Evolutionary conservation across 2,329 filamentous ascomycete species (phyloP), one percentile per base, ranked within the genome.

Genomic region (Xylaria hypoxylon): DNA sequence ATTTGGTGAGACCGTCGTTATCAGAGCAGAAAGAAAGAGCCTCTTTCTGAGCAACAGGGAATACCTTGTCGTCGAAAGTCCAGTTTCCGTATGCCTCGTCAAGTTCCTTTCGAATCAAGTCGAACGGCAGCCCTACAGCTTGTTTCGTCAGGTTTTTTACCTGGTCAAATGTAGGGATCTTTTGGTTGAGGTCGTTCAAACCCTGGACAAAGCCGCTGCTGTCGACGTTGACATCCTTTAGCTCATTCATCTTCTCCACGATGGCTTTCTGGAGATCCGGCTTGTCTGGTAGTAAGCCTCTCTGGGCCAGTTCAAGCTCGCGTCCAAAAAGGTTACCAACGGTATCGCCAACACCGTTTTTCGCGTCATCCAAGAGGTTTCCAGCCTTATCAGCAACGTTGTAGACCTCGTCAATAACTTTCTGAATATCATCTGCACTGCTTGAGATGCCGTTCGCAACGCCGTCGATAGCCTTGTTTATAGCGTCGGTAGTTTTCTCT

Each of bases 1-100:
- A 98, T 70, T 89, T 84, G 75, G 90, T 89, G 79, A 99, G 91
- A 35, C 87, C 89, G 70, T 92, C 86, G 80, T 96, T 93, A 76
- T 93, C 89, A 47, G 93, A 93, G 82, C 96, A 99, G 81, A 99
- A 98, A 0, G 86, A 90, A 59, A 99, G 84, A 42, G 89, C 82
- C 78, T 96, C 86, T 81, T 97, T 97, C 72, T 90, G 82, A 1
- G 96, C 94, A 2, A 97, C 86, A 0, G 94, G 93, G 73, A 99
- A 95, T 10, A 91, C 80, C 13, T 87, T 87, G 17, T 89, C 85
- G 76, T 97, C 89, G 77, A 98, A 97, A 35, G 84, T 85, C 83
- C 94, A 98, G 68, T 83, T 86, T 56, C 88, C 86, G 74, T 96
- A 86, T 38, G 86, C 89, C 15, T 89, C 81, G 70, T 93, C 91